Evolutionary conservation across 108 stramenopile genomes (phyloP).

Genomic region (Schizochytrium sp.): DNA sequence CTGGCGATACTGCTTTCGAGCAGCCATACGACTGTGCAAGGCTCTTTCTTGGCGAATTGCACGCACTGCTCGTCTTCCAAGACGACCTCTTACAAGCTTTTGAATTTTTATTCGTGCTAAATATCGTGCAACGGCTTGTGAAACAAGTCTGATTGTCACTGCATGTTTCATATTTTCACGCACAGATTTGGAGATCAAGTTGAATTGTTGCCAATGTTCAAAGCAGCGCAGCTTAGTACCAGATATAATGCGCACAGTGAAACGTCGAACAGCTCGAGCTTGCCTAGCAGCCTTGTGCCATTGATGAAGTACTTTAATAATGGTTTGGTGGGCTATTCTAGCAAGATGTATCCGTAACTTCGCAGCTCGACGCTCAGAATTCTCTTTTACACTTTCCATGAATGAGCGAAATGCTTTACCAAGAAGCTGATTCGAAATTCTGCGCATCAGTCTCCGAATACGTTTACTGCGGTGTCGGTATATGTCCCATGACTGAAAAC

Average conservation of each 20-base stretch:
- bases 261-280: neutral
- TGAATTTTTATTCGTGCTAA: neutral
- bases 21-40: too few relatives aligned
- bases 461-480: slow-evolving; percentile 1
- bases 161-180: neutral
- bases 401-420: neutral
- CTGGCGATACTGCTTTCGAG: too few relatives aligned
- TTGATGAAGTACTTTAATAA: neutral
- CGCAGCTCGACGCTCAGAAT: neutral
- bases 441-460: neutral
- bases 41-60: too few relatives aligned
- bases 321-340: neutral
- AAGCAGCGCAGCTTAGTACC: neutral
- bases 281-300: neutral
- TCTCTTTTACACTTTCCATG: neutral
- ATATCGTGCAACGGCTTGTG: neutral
- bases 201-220: neutral
- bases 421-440: neutral
- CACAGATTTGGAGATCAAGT: neutral
- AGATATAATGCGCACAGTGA: neutral
- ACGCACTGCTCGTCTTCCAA: neutral
- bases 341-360: neutral
- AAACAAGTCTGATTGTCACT: neutral
- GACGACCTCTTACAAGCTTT: neutral
- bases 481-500: neutral